A percentile compares a stretch with the other conserved stretches of the same genome.
phyloP scores from a whole-genome alignment of 2,329 filamentous ascomycete genomes.

The Colletotrichum navitas region DNA sequence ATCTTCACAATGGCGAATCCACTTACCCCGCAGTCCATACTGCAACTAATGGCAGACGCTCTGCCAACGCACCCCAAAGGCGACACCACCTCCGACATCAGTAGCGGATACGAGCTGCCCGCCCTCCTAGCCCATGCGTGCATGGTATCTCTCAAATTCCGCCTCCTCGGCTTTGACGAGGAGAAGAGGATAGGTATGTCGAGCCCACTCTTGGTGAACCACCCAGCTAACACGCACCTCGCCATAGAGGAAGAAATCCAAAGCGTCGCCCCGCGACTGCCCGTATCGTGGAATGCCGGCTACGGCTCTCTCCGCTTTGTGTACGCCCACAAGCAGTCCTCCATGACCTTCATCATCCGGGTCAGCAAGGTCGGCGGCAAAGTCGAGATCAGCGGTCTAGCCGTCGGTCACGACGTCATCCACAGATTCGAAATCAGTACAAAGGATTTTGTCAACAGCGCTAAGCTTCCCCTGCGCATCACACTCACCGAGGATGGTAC shows the following conservation, averaged over 20 bases:
- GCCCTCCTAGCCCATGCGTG: slow-evolving; percentile 87
- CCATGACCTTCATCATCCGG: slow-evolving; percentile 86
- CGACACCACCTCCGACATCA: slow-evolving; percentile 72
- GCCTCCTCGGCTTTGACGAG: slow-evolving; percentile 85
- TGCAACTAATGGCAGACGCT: slow-evolving; percentile 70
- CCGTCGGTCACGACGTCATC: slow-evolving; percentile 84
- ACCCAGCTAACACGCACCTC: slow-evolving; percentile 39
- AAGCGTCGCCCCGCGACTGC: slow-evolving; percentile 72
- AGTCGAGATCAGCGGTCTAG: slow-evolving; percentile 85
- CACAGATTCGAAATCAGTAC: slow-evolving; percentile 80
- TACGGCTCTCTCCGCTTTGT: slow-evolving; percentile 82
- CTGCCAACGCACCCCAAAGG: slow-evolving; percentile 65
- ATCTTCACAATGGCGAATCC: slow-evolving; percentile 48
- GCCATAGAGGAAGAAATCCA: slow-evolving; percentile 68
- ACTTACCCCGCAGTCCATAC: slow-evolving; percentile 59
- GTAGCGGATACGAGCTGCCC: slow-evolving; percentile 83
- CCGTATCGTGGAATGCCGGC: slow-evolving; percentile 82
- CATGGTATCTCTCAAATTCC: slow-evolving; percentile 84
- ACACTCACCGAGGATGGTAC: slow-evolving; percentile 56
- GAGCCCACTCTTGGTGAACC: not conserved
- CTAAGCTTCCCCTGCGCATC: slow-evolving; percentile 69
- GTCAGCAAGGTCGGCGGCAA: slow-evolving; percentile 85
- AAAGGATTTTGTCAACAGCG: slow-evolving; percentile 79
- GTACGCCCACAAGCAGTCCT: slow-evolving; percentile 87
- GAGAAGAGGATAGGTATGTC: slow-evolving; percentile 77